Evolutionary conservation across 176 grass and related monocot genomes (phyloP), one percentile per base, ranked within the genome.

Genomic region (Hsuehochloa calcarea): DNA sequence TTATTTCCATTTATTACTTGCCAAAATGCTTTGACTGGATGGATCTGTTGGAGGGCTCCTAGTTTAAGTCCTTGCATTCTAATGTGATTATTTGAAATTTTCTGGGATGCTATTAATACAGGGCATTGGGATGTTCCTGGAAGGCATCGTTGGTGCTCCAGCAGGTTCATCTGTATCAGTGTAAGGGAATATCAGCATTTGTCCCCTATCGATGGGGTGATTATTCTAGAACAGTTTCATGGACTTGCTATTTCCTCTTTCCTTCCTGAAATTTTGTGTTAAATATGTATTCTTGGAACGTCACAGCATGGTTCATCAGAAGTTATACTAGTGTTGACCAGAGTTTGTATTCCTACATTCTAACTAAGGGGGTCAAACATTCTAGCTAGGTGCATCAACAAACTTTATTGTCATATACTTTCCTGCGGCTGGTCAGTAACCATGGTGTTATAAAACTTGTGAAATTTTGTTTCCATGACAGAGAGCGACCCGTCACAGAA

Each of bases 111-210:
- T 72, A 75, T 51, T 54, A 56, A 67, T 84, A 51, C 85, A 99
- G 97, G 97, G 97, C 37, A 45, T 99, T 75, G 97, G 97, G 19
- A 94, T 96, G 84, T 88, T 99, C 79, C 81, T 99, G 17, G 97
- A 92, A 82, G 91, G 91, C n/a, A 88, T 99, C 37, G 88, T 96
- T 73, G 94, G 92, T 10, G 84, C 90, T 82, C 84, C 90, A 82
- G 88, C 90, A 65, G 97, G 97, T 68, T 99, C 93, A 51, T 89
- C 90, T 65, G 93, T 89, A 89, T 90, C 97, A 72, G 90, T 99
- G 97, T 99, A 91, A 96, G 85, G 14, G 34, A 81, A 89, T 75
- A 54, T 70, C 43, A 52, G 2, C 11, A 72, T 72, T 41, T 29
- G 12, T 59, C 47, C 31, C 79, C 23, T 45, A 12, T 39, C 16